Conservation (phyloP, 176 grass and related monocot species). For the Tillandsia fasciculata region DNA sequence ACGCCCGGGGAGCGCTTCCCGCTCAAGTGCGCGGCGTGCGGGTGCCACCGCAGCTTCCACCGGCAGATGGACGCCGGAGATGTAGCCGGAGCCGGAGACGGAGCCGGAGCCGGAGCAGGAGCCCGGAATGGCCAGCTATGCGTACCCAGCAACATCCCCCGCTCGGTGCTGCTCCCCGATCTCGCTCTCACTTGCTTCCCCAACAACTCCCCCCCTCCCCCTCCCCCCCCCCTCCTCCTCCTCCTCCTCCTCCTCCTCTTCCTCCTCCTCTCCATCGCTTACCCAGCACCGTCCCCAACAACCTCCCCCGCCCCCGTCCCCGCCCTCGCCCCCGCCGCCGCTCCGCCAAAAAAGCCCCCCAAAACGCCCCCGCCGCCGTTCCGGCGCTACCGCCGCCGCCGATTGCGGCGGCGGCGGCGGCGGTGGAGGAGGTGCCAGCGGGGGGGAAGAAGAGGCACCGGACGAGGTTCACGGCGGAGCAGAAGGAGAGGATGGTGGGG, state of each 20-base stretch:
- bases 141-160: constrained; percentile 7
- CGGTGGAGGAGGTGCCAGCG: constrained; percentile 1
- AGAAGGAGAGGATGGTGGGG: constrained; percentile 70
- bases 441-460: constrained; percentile 60
- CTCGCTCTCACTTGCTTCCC: neutral
- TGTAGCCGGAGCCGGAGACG: neutral
- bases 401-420: neutral
- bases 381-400: neutral
- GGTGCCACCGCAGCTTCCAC: constrained; percentile 99
- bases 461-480: constrained; percentile 85
- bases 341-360: constrained; percentile 9
- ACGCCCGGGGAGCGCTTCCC: constrained; percentile 38
- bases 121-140: too few species aligned
- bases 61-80: constrained; percentile 28
- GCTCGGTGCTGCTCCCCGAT: constrained; percentile 1
- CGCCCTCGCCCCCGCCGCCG: constrained; percentile 5
- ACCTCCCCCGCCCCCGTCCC: constrained; percentile 30
- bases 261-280: constrained; percentile 26
- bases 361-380: constrained; percentile 12
- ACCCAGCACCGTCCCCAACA: constrained; percentile 26
- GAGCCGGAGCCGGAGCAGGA: neutral
- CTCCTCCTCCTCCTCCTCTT: constrained; percentile 36
- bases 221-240: constrained; percentile 25
- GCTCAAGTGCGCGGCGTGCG: constrained; percentile 74
- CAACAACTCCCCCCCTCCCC: constrained; percentile 15